phyloP scores from a whole-genome alignment of 2,329 filamentous ascomycete genomes.

The Ambrosiella beaveri region DNA sequence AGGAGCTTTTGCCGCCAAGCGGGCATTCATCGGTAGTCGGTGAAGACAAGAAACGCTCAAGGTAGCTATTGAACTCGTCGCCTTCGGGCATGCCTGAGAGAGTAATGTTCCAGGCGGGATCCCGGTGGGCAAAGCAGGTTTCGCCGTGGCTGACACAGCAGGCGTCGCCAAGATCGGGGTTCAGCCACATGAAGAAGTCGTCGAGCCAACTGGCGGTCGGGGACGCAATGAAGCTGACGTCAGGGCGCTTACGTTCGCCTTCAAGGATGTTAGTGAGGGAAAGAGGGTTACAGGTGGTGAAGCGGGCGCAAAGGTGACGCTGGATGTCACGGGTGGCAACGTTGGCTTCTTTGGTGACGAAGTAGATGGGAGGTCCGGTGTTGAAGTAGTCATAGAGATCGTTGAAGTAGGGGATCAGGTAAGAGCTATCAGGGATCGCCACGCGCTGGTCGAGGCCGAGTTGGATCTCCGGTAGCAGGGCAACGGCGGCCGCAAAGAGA shows the following conservation, averaged over 20 bases:
- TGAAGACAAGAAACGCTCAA: constrained; percentile 63
- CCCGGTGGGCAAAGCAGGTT: constrained; percentile 61
- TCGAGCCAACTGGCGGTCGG: constrained; percentile 92
- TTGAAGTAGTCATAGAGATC: constrained; percentile 88
- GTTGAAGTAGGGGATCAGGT: constrained; percentile 91
- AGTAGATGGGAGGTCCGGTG: constrained; percentile 85
- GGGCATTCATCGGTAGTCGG: constrained; percentile 74
- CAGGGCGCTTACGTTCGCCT: constrained; percentile 76
- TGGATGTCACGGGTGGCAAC: constrained; percentile 60
- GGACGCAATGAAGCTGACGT: constrained; percentile 74
- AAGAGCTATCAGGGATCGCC: constrained; percentile 83
- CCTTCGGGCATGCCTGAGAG: constrained; percentile 84
- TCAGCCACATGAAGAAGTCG: constrained; percentile 93
- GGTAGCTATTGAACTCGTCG: constrained; percentile 74
- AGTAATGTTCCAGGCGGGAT: constrained; percentile 76
- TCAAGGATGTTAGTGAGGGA: constrained; percentile 84
- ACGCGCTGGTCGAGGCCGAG: constrained; percentile 89
- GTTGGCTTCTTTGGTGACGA: constrained; percentile 72
- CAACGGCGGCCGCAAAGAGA: constrained; percentile 68
- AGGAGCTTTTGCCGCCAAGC: constrained; percentile 73
- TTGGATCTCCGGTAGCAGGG: constrained; percentile 66
- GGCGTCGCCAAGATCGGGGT: constrained; percentile 54
- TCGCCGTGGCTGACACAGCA: constrained; percentile 54
- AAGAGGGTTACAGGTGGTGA: constrained; percentile 68
- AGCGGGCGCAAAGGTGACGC: constrained; percentile 75